Evolutionary conservation across 2,329 filamentous ascomycete species (phyloP), one percentile per base, ranked within the genome.

Genomic region (Byssothecium circinans): DNA sequence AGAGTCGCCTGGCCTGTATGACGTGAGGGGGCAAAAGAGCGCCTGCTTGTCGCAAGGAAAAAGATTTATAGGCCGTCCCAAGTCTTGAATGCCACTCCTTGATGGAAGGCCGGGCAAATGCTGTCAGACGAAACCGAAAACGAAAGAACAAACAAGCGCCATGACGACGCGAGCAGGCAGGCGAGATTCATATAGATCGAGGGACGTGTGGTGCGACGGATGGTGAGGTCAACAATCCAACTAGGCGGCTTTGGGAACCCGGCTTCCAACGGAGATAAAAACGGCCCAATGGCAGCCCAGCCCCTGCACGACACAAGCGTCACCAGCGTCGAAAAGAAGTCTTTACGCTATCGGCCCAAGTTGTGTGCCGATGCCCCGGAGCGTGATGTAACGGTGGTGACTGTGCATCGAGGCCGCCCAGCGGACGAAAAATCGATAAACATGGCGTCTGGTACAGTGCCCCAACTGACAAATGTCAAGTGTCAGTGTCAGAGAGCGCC

Each of bases 251-350:
- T n/a, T n/a, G n/a, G 60, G 37, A 52, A 6, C 11, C 49, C 46
- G 57, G 57, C 57, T 42, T 41, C 41, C 45, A 52, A 54, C 61
- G 64, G 64, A 63, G 47, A 53, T 65, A 64, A 61, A 33, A 25
- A 25, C 23, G 23, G 10, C 23, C 23, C 23, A 25, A 25, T 25
- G 6, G 10, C 23, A 5, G 23, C 41, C 56, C 56, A 52, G n/a
- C n/a, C n/a, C n/a, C n/a, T n/a, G n/a, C n/a, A n/a, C n/a, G n/a
- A n/a, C n/a, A n/a, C n/a, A n/a, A n/a, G n/a, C n/a, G n/a, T n/a
- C n/a, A n/a, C n/a, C n/a, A n/a, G n/a, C n/a, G n/a, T n/a, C n/a
- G n/a, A n/a, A 54, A 51, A 56, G 52, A 55, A 53, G 46, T 19
- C 49, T 60, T 49, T 54, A 15, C 42, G 17, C 36, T 20, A 27